Evolutionary conservation across 2,329 filamentous ascomycete genomes (phyloP).

Genomic region (Ophiostoma novo-ulmi): DNA sequence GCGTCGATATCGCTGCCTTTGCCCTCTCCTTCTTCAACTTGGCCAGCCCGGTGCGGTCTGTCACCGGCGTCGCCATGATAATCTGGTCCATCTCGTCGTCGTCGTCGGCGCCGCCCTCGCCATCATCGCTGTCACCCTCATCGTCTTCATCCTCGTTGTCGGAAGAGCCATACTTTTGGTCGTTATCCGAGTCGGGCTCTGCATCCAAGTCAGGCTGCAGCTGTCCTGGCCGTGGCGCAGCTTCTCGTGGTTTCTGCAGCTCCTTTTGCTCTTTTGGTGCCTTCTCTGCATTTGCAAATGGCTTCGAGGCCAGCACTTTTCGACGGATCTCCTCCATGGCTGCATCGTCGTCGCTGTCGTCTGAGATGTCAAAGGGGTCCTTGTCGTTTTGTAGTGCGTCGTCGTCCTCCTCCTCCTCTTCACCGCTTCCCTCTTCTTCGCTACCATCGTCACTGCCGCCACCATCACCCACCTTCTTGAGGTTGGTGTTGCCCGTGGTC

Average conservation of each 20-base stretch:
- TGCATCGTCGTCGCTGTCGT: conserved; percentile 63
- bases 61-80: conserved; percentile 84
- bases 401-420: conserved; percentile 37
- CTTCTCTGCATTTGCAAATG: conserved; percentile 59
- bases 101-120: conserved; percentile 42
- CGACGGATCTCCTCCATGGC: conserved; percentile 90
- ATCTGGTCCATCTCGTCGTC: conserved; percentile 88
- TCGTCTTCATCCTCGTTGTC: conserved; percentile 5
- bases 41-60: conserved; percentile 68
- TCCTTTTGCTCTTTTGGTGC: conserved; percentile 35
- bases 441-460: conserved; percentile 39
- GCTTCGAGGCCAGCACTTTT: conserved; percentile 85
- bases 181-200: conserved; percentile 66
- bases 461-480: conserved; percentile 32
- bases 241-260: conserved; percentile 55
- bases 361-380: conserved; percentile 72
- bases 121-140: conserved; percentile 38
- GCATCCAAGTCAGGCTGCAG: conserved; percentile 59
- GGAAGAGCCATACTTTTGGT: conserved; percentile 22
- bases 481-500: conserved; percentile 86
- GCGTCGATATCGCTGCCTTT: conserved; percentile 44
- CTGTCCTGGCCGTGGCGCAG: conserved; percentile 55
- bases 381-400: conserved; percentile 35
- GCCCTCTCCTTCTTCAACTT: conserved; percentile 54
- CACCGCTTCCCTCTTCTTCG: conserved; percentile 40